Evolutionary conservation across 495 filamentous ascomycete genomes (phyloP).

Genomic region (Penicillium psychrofluorescens): DNA sequence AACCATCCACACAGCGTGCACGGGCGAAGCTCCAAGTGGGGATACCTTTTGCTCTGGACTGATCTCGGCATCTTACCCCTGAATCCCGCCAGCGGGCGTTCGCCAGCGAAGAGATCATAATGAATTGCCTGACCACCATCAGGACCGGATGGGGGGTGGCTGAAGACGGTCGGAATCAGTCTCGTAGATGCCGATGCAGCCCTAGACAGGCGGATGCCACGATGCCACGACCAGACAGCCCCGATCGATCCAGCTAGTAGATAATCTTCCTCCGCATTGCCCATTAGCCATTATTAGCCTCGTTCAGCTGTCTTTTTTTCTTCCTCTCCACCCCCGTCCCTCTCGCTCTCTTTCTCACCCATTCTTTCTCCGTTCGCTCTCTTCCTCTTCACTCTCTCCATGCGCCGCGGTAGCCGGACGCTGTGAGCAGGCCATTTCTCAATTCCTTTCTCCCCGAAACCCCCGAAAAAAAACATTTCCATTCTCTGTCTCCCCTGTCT

Average conservation of each 20-base stretch:
- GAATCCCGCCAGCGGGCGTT: slow-evolving; percentile 6
- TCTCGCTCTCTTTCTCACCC: slow-evolving; percentile 6
- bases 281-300: too few relatives aligned
- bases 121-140: too few relatives aligned
- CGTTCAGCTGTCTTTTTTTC: too few relatives aligned
- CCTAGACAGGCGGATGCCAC: too few relatives aligned
- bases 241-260: too few relatives aligned
- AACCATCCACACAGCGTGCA: slow-evolving; percentile 7
- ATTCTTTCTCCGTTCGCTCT: slow-evolving; percentile 10
- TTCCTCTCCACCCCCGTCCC: slow-evolving; percentile 1
- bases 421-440: slow-evolving; percentile 35
- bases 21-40: slow-evolving; percentile 15
- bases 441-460: slow-evolving; percentile 8
- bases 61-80: slow-evolving; percentile 16
- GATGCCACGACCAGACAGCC: too few relatives aligned
- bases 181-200: too few relatives aligned
- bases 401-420: slow-evolving; percentile 35
- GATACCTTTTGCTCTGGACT: neutral
- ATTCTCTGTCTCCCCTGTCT: slow-evolving; percentile 9
- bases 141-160: too few relatives aligned
- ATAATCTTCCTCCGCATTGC: slow-evolving; percentile 2
- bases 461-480: slow-evolving; percentile 12
- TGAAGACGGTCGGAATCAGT: too few relatives aligned
- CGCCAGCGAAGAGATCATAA: too few relatives aligned
- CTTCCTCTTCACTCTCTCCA: slow-evolving; percentile 24